A percentile compares a stretch with the other conserved stretches of the same genome.
These are phyloP conservation scores for Vicia sativa DNA, from an alignment of 306 rosid genomes.

Conservation along the genomic window DNA sequence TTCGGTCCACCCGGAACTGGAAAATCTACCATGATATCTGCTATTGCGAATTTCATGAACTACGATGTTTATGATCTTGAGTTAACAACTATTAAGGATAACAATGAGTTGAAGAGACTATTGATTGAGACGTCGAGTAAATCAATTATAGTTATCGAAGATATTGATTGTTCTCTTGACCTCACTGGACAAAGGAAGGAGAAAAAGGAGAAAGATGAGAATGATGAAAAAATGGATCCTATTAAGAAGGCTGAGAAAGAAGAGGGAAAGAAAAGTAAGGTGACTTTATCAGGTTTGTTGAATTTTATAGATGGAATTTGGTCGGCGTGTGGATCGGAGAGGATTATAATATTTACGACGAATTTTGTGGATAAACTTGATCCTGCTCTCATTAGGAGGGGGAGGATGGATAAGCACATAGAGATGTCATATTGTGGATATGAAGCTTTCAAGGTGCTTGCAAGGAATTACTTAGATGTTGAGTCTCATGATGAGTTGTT, in stretches of 20 bases:
- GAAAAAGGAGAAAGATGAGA: conserved; percentile 28
- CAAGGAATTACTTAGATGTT: too few species aligned
- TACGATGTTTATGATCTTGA: conserved; percentile 72
- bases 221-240: neutral
- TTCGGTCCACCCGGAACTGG: conserved; percentile 86
- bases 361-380: conserved; percentile 64
- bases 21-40: conserved; percentile 66
- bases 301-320: conserved; percentile 77
- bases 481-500: too few species aligned
- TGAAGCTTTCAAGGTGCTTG: conserved; percentile 24
- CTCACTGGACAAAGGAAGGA: conserved; percentile 63
- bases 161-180: conserved; percentile 75
- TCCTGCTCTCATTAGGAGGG: conserved; percentile 23
- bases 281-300: conserved; percentile 67
- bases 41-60: conserved; percentile 66
- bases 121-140: conserved; percentile 53
- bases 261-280: conserved; percentile 45
- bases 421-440: conserved; percentile 63
- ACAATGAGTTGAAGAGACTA: conserved; percentile 49
- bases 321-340: conserved; percentile 81
- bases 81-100: conserved; percentile 58
- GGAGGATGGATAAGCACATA: conserved; percentile 82
- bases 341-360: conserved; percentile 65
- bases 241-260: conserved; percentile 5
- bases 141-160: conserved; percentile 62